Conservation (phyloP, 2,329 filamentous ascomycete genomes). For the Cryphonectria parasitica region DNA sequence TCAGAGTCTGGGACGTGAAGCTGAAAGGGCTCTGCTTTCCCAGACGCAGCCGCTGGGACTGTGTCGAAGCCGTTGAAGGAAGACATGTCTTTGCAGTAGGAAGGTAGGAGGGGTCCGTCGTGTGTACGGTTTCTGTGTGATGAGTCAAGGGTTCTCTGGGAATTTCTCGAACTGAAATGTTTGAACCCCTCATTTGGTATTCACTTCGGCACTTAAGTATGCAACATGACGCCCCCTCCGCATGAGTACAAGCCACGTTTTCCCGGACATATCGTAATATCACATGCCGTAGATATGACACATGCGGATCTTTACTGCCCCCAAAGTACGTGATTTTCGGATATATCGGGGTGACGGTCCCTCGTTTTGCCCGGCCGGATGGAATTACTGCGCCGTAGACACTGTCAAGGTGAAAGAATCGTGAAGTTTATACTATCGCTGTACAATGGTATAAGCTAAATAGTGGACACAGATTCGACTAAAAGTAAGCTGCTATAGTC, state of each 20-base stretch:
- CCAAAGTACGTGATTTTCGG: not conserved
- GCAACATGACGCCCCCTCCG: not conserved
- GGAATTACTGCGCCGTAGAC: not conserved
- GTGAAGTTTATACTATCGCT: not conserved
- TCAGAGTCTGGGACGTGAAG: conserved; percentile 5
- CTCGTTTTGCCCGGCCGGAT: not conserved
- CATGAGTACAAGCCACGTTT: not conserved
- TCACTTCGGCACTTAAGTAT: not conserved
- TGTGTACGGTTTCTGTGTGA: too few relatives aligned
- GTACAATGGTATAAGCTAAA: not conserved
- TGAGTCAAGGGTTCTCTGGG: not conserved
- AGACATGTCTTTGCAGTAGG: not conserved
- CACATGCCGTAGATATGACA: not conserved
- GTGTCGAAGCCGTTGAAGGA: conserved; percentile 16
- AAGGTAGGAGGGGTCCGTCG: too few relatives aligned
- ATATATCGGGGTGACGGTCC: not conserved
- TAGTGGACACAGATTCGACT: too few relatives aligned
- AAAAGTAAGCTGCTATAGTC: too few relatives aligned
- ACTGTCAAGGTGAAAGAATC: not conserved
- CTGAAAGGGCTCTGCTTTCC: conserved; percentile 7
- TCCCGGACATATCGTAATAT: not conserved
- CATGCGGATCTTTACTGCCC: not conserved
- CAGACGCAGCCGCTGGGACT: conserved; percentile 1
- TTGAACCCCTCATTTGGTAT: not conserved
- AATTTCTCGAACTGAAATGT: not conserved